Conservation (phyloP, 192 early-diverging fungal genomes). For the Coemansia sp. region DNA sequence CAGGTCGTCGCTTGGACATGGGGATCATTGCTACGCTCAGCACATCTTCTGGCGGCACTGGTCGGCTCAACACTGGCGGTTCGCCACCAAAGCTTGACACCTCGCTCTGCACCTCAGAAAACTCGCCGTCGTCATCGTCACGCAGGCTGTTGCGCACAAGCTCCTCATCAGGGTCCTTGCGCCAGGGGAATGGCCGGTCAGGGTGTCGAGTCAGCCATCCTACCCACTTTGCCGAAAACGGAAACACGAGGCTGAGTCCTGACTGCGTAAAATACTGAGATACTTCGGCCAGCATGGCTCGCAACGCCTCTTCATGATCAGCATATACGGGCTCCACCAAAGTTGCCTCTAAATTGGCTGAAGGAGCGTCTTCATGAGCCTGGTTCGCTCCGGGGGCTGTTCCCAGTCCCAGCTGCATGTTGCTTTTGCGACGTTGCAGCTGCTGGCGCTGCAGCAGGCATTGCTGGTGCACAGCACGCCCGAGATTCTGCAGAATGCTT, state of each 20-base stretch:
- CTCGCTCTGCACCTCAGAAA: constrained; percentile 20
- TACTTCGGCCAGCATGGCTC: constrained; percentile 43
- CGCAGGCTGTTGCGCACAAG: constrained; percentile 1
- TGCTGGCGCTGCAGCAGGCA: constrained; percentile 35
- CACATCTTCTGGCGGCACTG: constrained; percentile 44
- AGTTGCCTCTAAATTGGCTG: background rate
- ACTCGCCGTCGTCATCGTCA: constrained; percentile 12
- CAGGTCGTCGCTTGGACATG: constrained; percentile 44
- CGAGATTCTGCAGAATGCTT: constrained; percentile 40
- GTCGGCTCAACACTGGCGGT: constrained; percentile 37
- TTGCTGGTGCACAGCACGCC: constrained; percentile 48
- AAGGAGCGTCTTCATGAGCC: too few species aligned
- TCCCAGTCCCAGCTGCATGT: constrained; percentile 49
- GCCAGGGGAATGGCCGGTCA: constrained; percentile 49
- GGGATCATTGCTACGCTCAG: constrained; percentile 48
- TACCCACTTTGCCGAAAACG: constrained; percentile 51
- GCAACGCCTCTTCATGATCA: constrained; percentile 37
- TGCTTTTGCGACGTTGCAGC: constrained; percentile 51
- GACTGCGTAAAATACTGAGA: constrained; percentile 52
- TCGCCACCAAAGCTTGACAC: constrained; percentile 49
- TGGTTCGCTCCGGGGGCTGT: constrained; percentile 6
- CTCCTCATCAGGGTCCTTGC: constrained; percentile 48
- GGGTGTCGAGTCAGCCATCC: constrained; percentile 49
- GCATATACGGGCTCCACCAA: constrained; percentile 17
- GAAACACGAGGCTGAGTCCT: constrained; percentile 42